Evolutionary conservation across 2,329 filamentous ascomycete species (phyloP).

Genomic region (Cladophialophora chaetospira): DNA sequence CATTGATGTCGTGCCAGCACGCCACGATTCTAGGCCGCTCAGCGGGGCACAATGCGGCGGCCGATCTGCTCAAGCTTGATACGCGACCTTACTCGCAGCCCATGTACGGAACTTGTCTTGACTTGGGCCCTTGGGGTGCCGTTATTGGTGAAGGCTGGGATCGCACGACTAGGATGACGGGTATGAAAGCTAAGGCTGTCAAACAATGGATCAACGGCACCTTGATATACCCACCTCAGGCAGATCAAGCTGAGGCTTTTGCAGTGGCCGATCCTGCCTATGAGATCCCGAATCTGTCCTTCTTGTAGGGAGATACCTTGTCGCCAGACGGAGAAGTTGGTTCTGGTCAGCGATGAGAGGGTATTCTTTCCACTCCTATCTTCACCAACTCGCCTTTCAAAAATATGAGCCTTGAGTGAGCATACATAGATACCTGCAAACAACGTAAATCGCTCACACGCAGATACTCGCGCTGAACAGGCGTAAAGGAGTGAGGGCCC

Average conservation of each 20-base stretch:
- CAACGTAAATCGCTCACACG: no score
- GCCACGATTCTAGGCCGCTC: constrained; percentile 41
- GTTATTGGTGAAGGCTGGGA: constrained; percentile 40
- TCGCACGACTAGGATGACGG: constrained; percentile 35
- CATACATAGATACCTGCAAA: no score
- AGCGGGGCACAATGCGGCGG: constrained; percentile 41
- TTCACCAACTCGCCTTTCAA: no score
- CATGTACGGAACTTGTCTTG: constrained; percentile 40
- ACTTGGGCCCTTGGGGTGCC: constrained; percentile 40
- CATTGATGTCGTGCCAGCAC: constrained; percentile 47
- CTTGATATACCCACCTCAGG: constrained; percentile 40
- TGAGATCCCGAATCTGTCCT: neutral
- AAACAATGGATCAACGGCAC: constrained; percentile 41
- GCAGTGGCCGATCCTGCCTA: constrained; percentile 31
- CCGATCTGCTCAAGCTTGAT: constrained; percentile 37
- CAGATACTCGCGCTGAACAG: no score
- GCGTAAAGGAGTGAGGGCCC: no score
- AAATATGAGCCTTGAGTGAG: no score
- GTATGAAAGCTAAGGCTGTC: constrained; percentile 37
- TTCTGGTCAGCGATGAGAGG: neutral
- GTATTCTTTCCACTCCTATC: neutral
- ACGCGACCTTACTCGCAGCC: constrained; percentile 37
- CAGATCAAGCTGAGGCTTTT: constrained; percentile 32
- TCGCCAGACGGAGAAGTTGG: neutral
- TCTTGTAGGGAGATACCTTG: neutral